These are phyloP conservation scores for Euphrasia confusa DNA, from an alignment of 257 asterid species.

Conservation along the genomic window DNA sequence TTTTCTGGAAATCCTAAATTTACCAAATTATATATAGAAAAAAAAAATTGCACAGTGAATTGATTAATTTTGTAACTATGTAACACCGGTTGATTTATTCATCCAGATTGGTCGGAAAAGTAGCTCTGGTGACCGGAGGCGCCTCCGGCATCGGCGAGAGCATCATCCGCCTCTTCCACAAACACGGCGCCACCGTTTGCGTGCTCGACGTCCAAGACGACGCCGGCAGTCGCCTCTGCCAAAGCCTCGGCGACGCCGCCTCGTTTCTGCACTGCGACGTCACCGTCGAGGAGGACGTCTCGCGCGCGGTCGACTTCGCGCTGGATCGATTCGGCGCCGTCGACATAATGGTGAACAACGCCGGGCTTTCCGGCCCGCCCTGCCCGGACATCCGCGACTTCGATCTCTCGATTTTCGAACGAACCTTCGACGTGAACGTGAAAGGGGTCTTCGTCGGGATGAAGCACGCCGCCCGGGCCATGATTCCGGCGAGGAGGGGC, in stretches of 20 bases:
- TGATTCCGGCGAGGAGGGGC: slow-evolving; percentile 78
- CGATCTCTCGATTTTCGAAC: slow-evolving; percentile 60
- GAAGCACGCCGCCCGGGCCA: slow-evolving; percentile 88
- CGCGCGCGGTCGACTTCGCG: slow-evolving; percentile 63
- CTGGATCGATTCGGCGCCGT: slow-evolving; percentile 65
- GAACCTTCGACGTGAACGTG: slow-evolving; percentile 36
- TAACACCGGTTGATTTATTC: not conserved
- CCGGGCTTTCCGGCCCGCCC: slow-evolving; percentile 76
- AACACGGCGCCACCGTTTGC: slow-evolving; percentile 84
- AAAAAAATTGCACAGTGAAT: too few species aligned
- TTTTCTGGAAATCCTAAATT: too few species aligned
- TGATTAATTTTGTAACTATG: not conserved
- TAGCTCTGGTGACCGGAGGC: slow-evolving; percentile 89
- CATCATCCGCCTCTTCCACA: slow-evolving; percentile 62
- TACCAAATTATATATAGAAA: too few species aligned
- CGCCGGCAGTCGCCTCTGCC: slow-evolving; percentile 41
- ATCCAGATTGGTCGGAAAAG: slow-evolving; percentile 70
- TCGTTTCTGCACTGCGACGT: slow-evolving; percentile 68
- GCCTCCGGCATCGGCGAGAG: slow-evolving; percentile 89
- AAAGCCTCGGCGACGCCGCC: slow-evolving; percentile 27
- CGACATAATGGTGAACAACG: slow-evolving; percentile 85
- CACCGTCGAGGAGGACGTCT: slow-evolving; percentile 59
- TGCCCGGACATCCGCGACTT: slow-evolving; percentile 61
- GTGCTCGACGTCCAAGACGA: slow-evolving; percentile 70
- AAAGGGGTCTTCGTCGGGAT: slow-evolving; percentile 59